phyloP scores from a whole-genome alignment of 129 eudicot genomes.

The Saussurea involucrata region DNA sequence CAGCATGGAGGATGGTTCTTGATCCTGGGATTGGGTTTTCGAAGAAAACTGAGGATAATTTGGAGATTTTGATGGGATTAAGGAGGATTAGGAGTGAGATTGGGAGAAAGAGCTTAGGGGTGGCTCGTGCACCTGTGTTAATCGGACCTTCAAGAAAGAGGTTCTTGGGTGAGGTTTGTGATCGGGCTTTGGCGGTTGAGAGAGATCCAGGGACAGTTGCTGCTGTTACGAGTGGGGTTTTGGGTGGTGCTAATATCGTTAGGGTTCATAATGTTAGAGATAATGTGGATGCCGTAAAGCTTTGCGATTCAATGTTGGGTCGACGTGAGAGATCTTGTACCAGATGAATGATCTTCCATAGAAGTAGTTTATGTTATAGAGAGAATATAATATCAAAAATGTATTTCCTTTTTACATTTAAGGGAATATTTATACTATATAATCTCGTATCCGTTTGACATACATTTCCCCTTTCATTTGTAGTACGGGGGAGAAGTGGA shows the following conservation, averaged over 20 bases:
- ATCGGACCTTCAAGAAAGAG: constrained; percentile 87
- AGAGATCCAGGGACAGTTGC: constrained; percentile 88
- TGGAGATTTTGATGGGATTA: constrained; percentile 71
- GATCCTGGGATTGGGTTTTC: constrained; percentile 98
- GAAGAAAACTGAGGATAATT: constrained; percentile 68
- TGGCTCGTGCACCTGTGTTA: constrained; percentile 66
- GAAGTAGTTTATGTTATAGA: neutral
- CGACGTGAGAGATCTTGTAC: constrained; percentile 25
- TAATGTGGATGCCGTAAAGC: constrained; percentile 64
- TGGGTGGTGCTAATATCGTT: constrained; percentile 84
- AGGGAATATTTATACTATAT: neutral
- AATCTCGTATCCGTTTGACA: no score
- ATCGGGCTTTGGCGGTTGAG: constrained; percentile 45
- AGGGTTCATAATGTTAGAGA: constrained; percentile 82
- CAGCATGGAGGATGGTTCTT: constrained; percentile 78
- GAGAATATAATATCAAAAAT: no score
- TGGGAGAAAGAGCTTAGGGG: constrained; percentile 63
- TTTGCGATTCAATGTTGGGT: constrained; percentile 71
- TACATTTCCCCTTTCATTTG: no score
- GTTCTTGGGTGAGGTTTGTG: constrained; percentile 81
- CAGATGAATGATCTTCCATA: neutral
- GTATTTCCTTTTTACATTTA: neutral
- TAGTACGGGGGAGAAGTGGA: no score
- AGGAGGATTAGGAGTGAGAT: constrained; percentile 55
- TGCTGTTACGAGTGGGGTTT: constrained; percentile 56